Evolutionary conservation across 164 flowering plant genomes (phyloP).

Genomic region (Taxillus chinensis): DNA sequence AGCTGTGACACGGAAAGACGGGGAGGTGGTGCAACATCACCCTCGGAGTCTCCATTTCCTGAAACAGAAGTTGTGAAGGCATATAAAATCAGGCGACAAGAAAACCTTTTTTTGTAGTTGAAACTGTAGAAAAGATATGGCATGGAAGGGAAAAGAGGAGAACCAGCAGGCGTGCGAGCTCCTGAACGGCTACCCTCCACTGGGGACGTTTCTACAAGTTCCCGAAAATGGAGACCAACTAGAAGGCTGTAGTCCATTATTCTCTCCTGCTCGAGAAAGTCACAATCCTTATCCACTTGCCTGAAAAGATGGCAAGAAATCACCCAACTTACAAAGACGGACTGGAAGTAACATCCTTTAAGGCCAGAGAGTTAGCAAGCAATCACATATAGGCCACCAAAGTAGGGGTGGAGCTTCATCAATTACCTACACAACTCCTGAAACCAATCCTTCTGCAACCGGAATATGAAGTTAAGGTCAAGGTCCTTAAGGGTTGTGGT

Average conservation of each 20-base stretch:
- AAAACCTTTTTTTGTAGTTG: too few relatives aligned
- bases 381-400: background rate
- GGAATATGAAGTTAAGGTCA: slow-evolving; percentile 47
- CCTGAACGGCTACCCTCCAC: background rate
- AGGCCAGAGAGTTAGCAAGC: background rate
- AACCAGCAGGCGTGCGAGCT: slow-evolving; percentile 23
- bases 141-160: slow-evolving; percentile 3
- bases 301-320: slow-evolving; percentile 24
- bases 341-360: background rate
- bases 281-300: slow-evolving; percentile 86
- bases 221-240: slow-evolving; percentile 76
- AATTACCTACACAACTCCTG: slow-evolving; percentile 40
- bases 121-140: too few relatives aligned
- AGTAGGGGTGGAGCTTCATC: background rate
- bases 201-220: slow-evolving; percentile 4
- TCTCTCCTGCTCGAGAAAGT: slow-evolving; percentile 81
- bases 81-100: too few relatives aligned
- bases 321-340: background rate
- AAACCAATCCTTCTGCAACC: slow-evolving; percentile 43
- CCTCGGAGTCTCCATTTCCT: slow-evolving; percentile 34
- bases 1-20: slow-evolving; percentile 53
- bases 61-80: slow-evolving; percentile 4
- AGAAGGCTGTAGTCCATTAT: slow-evolving; percentile 92
- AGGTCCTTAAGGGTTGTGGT: slow-evolving; percentile 64
- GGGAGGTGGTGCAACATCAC: slow-evolving; percentile 23